Conservation (phyloP, 2,329 filamentous ascomycete genomes). For the Verticillium albo-atrum region DNA sequence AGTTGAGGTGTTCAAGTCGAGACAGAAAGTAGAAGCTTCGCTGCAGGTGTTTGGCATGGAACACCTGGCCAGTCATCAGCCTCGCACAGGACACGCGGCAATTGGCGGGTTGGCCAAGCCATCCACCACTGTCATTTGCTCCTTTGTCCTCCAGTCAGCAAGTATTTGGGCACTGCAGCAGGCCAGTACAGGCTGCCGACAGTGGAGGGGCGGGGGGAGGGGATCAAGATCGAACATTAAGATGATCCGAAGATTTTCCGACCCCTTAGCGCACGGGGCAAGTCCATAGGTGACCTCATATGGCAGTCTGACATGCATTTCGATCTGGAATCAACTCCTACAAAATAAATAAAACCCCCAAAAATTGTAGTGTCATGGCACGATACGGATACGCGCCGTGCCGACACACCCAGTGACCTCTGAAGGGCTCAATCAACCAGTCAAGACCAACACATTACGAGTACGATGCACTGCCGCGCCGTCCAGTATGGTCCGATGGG, state of each 20-base stretch:
- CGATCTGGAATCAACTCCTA: not conserved
- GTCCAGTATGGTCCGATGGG: not conserved
- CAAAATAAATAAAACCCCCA: not conserved
- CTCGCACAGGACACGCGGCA: not conserved
- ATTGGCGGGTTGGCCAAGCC: not conserved
- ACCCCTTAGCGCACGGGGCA: not conserved
- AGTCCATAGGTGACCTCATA: not conserved
- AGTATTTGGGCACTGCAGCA: not conserved
- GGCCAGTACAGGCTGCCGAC: not conserved
- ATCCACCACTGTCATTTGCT: not conserved
- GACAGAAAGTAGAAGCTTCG: not conserved
- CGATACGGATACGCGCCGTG: not conserved
- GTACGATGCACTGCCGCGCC: not conserved
- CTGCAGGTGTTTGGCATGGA: not conserved
- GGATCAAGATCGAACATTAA: not conserved
- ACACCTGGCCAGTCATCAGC: constrained; percentile 5
- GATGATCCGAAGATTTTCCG: not conserved
- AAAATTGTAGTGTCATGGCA: no score
- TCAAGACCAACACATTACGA: not conserved
- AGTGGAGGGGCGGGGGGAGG: not conserved
- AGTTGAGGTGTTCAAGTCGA: not conserved
- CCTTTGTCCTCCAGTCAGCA: not conserved
- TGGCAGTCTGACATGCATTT: not conserved
- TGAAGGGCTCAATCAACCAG: not conserved
- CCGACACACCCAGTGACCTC: not conserved